Evolutionary conservation across 2,329 filamentous ascomycete genomes (phyloP).

Genomic region (Xylaria sp.): DNA sequence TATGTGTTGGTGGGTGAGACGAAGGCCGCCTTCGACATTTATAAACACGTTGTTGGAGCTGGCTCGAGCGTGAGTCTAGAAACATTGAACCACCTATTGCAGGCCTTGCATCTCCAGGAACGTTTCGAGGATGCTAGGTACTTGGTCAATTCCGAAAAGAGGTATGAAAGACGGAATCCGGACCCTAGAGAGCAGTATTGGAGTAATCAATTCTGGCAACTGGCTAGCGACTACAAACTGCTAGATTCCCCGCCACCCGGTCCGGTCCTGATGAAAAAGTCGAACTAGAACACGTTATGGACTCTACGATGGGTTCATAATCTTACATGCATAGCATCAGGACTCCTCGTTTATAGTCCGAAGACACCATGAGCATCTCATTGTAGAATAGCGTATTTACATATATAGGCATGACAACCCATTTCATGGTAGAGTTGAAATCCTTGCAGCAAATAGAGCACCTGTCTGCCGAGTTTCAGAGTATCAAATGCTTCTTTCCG

Average conservation of each 20-base stretch:
- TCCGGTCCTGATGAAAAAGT: background rate
- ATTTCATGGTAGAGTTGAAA: conserved; percentile 8
- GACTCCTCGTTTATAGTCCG: background rate
- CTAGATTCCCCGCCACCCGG: conserved; percentile 13
- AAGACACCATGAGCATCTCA: conserved; percentile 3
- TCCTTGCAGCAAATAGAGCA: conserved; percentile 14
- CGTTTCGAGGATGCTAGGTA: conserved; percentile 39
- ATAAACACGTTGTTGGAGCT: conserved; percentile 57
- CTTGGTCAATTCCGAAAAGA: conserved; percentile 43
- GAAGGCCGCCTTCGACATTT: conserved; percentile 60
- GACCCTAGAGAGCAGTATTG: conserved; percentile 40
- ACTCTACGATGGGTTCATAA: background rate
- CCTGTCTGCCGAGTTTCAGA: background rate
- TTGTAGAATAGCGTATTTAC: conserved; percentile 33
- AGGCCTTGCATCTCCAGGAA: conserved; percentile 41
- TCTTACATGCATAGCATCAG: background rate
- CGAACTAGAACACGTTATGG: background rate
- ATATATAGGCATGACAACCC: conserved; percentile 18
- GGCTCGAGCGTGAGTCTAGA: conserved; percentile 57
- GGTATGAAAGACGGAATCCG: conserved; percentile 36
- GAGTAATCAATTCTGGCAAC: conserved; percentile 46
- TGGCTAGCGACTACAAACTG: conserved; percentile 46
- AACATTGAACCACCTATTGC: conserved; percentile 58
- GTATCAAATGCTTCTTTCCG: background rate
- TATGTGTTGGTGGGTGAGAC: conserved; percentile 68